phyloP scores from a whole-genome alignment of 2,329 filamentous ascomycete genomes.

The Monosporascus sp. region DNA sequence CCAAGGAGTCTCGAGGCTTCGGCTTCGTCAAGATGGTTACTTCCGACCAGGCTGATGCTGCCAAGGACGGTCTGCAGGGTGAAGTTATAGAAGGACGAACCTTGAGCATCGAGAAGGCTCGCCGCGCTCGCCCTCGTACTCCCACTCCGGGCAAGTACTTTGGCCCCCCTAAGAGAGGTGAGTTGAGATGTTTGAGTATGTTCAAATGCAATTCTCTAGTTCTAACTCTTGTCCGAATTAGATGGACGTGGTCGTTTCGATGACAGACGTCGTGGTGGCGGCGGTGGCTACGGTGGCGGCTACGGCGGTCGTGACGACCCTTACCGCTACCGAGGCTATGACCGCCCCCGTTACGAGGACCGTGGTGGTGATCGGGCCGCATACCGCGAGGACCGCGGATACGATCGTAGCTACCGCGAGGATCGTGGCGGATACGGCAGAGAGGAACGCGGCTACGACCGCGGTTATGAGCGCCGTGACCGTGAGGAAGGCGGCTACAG shows the following conservation, averaged over 20 bases:
- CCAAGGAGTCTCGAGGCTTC: constrained; percentile 96
- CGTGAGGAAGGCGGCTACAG: constrained; percentile 23
- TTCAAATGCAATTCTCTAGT: constrained; percentile 3
- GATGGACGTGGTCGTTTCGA: constrained; percentile 40
- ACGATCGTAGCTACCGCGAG: constrained; percentile 32
- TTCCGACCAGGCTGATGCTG: constrained; percentile 89
- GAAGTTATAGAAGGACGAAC: constrained; percentile 94
- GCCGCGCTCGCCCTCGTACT: constrained; percentile 87
- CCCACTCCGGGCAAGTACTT: constrained; percentile 99
- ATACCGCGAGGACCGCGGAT: constrained; percentile 38
- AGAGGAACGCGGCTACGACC: constrained; percentile 40
- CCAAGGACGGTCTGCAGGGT: constrained; percentile 92
- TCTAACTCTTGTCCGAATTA: constrained; percentile 20
- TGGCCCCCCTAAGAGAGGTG: constrained; percentile 94
- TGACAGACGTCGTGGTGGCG: constrained; percentile 35
- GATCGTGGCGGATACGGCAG: constrained; percentile 31
- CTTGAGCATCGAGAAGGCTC: constrained; percentile 97
- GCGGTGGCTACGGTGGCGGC: constrained; percentile 42
- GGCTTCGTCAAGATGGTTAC: constrained; percentile 99
- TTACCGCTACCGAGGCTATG: constrained; percentile 49
- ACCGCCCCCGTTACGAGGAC: constrained; percentile 30
- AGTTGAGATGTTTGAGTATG: constrained; percentile 31
- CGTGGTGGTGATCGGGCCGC: constrained; percentile 39
- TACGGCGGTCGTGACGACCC: constrained; percentile 48
- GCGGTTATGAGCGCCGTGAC: constrained; percentile 46